These are phyloP conservation scores for Calonectria pteridis DNA, from an alignment of 2,329 filamentous ascomycete genomes.

Conservation along the genomic window DNA sequence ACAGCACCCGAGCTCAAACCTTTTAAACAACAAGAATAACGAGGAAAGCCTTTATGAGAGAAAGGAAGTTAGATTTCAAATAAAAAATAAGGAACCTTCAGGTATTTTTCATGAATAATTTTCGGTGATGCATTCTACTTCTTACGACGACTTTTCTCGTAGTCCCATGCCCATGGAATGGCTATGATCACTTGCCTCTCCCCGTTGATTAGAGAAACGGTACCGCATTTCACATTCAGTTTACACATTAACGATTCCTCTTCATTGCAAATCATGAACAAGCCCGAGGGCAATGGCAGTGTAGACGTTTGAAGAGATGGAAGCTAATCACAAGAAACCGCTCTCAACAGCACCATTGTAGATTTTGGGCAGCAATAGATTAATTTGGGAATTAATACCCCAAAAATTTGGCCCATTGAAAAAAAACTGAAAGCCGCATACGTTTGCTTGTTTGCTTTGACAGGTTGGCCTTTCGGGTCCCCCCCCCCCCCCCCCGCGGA, in stretches of 20 bases:
- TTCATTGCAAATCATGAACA: neutral
- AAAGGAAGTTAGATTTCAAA: neutral
- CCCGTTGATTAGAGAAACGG: no score
- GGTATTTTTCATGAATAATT: no score
- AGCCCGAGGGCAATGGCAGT: neutral
- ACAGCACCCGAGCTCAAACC: conserved; percentile 7
- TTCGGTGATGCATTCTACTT: no score
- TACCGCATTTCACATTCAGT: no score
- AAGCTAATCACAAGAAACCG: no score
- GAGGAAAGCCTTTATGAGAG: neutral
- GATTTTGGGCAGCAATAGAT: neutral
- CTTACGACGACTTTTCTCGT: no score
- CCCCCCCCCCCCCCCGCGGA: neutral
- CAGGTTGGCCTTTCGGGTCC: neutral
- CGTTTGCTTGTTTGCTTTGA: neutral
- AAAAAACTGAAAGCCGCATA: no score
- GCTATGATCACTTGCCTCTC: no score
- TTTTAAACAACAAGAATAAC: neutral
- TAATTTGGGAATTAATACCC: neutral
- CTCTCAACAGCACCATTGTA: neutral
- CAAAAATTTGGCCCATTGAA: no score
- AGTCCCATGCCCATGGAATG: no score
- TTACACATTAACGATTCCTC: neutral
- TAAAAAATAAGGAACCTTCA: neutral
- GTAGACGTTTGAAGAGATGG: neutral